These are phyloP conservation scores for Alternaria sp. DNA, from an alignment of 2,329 filamentous ascomycete species.

Conservation along the genomic window DNA sequence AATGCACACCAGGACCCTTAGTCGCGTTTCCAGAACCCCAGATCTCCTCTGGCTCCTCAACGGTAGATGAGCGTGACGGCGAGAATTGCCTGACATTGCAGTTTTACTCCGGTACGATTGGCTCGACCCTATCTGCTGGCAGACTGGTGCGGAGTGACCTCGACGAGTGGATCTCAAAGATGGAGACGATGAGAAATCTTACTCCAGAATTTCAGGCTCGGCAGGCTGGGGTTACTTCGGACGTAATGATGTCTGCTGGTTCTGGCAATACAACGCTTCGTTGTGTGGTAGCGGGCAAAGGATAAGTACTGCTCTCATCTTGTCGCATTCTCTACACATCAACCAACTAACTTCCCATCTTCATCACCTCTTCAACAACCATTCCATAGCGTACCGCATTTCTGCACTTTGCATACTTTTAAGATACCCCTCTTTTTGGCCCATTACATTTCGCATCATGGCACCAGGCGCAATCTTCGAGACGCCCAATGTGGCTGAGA, in stretches of 20 bases:
- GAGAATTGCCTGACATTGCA: slow-evolving; percentile 40
- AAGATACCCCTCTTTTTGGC: slow-evolving; percentile 29
- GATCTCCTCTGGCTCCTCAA: slow-evolving; percentile 18
- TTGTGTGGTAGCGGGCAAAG: slow-evolving; percentile 17
- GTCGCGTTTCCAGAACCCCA: slow-evolving; percentile 32
- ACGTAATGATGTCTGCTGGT: slow-evolving; percentile 10
- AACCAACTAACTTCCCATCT: slow-evolving; percentile 13
- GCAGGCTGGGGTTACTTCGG: slow-evolving; percentile 34
- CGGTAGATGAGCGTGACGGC: slow-evolving; percentile 28
- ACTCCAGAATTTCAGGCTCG: slow-evolving; percentile 32
- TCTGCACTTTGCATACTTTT: slow-evolving; percentile 8
- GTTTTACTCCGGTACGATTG: slow-evolving; percentile 11
- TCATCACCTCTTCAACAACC: slow-evolving; percentile 6
- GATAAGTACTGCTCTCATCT: slow-evolving; percentile 35
- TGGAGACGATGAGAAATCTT: slow-evolving; percentile 31
- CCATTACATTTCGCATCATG: slow-evolving; percentile 45
- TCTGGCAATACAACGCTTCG: slow-evolving; percentile 18
- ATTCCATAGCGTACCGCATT: slow-evolving; percentile 1
- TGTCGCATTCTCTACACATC: slow-evolving; percentile 5
- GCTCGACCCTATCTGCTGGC: slow-evolving; percentile 18
- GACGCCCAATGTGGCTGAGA: slow-evolving; percentile 53
- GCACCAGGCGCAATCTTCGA: slow-evolving; percentile 57
- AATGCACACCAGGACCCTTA: slow-evolving; percentile 22
- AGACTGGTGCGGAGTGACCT: slow-evolving; percentile 19
- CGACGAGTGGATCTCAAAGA: slow-evolving; percentile 28